Percentiles rank a stretch among this genome's conserved stretches.
These are phyloP conservation scores for Nicotiana paniculata DNA, from an alignment of 257 asterid genomes.

Conservation along the genomic window DNA sequence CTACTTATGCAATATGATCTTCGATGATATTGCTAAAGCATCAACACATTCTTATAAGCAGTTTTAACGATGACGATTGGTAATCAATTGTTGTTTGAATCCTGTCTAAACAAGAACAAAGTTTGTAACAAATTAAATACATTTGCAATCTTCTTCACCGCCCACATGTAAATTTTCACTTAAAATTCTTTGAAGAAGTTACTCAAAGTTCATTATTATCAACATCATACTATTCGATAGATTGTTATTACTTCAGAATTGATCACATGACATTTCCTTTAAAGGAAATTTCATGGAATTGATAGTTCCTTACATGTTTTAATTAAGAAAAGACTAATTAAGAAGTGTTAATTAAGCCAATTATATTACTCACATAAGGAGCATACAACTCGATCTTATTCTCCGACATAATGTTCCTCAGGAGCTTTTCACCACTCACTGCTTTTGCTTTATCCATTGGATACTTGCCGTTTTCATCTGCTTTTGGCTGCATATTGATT, in stretches of 20 bases:
- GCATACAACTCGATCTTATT: slow-evolving; percentile 84
- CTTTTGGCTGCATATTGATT: slow-evolving; percentile 48
- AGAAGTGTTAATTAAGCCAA: no score
- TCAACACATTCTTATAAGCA: neutral
- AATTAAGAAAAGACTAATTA: no score
- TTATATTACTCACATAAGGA: slow-evolving; percentile 50
- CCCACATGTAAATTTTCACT: neutral
- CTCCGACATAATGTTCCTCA: slow-evolving; percentile 78
- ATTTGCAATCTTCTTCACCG: neutral
- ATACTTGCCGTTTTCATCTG: slow-evolving; percentile 46
- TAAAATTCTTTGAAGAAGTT: neutral
- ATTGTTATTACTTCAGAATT: neutral
- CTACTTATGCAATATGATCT: neutral
- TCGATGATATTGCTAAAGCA: neutral
- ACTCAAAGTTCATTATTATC: neutral
- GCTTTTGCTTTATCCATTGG: slow-evolving; percentile 61
- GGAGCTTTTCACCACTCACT: slow-evolving; percentile 77
- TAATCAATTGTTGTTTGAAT: neutral
- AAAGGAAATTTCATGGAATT: no score
- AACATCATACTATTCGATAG: neutral
- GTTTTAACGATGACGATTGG: neutral
- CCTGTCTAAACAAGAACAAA: neutral
- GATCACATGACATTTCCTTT: no score
- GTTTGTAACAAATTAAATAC: neutral
- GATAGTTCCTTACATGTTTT: no score